Evolutionary conservation across 345 rosid species (phyloP), one percentile per base, ranked within the genome.

Genomic region (Stellera chamaejasme): DNA sequence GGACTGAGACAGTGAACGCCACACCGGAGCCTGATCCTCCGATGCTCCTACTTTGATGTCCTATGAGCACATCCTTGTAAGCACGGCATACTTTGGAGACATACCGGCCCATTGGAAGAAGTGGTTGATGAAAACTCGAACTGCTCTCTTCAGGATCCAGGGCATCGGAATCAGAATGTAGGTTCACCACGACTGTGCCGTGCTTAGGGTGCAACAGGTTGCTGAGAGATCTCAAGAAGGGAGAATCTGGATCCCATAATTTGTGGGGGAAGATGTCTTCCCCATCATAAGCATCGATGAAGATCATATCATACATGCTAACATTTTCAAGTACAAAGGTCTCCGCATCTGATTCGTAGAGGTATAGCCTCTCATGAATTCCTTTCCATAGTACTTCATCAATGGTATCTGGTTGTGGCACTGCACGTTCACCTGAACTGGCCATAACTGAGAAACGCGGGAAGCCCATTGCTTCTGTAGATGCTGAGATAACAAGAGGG

Each of bases 231-330:
- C 72, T 74, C 67, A 88, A 77, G 57, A 92, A 86, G 13, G 79
- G 78, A 9, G 87, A 79, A 56, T 77, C 59, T 2, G 82, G 78
- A 57, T 88, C 84, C 98, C 98, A 84, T 1, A 92, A 82, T 62
- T 78, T 88, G 52, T 50, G 73, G 4, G 97, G 96, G 72, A 92
- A 92, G 65, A 92, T 72, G 72, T 84, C 94, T 25, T 84, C 98
- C 16, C 97, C 97, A 11, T 92, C 91, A 68, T 86, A 92, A 47
- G 97, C 98, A 81, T 92, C 98, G 2, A 92, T 76, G 63, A 92
- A 88, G 68, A 86, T 68, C 61, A 88, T 48, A 65, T 92, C 95
- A 1, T 92, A 92, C 26, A 63, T 5, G 57, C 69, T 61, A 25
- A 43, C 48, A 66, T 67, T 76, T 48, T 73, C 61, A 8, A 74